Evolutionary conservation across 2,329 filamentous ascomycete genomes (phyloP).

Genomic region (Cladobotryum mycophilum): DNA sequence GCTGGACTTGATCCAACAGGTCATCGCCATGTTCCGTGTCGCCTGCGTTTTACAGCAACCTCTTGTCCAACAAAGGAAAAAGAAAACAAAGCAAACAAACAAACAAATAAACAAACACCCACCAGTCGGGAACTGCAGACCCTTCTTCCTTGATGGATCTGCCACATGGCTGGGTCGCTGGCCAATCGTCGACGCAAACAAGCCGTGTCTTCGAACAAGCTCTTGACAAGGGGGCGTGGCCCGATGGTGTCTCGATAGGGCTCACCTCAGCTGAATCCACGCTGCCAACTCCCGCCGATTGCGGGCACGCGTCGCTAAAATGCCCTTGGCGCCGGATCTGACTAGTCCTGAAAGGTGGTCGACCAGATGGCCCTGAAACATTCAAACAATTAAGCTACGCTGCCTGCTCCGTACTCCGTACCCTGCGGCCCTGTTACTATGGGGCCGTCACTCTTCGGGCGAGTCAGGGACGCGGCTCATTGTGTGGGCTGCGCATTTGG

Average conservation of each 20-base stretch:
- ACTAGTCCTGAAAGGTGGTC: constrained; percentile 2
- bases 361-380: constrained; percentile 11
- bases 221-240: constrained; percentile 17
- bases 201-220: constrained; percentile 24
- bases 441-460: neutral
- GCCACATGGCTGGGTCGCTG: constrained; percentile 6
- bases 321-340: constrained; percentile 4
- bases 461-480: constrained; percentile 10
- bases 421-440: neutral
- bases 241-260: constrained; percentile 21
- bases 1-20: too few species aligned
- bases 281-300: constrained; percentile 11
- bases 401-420: neutral
- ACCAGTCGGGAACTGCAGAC: too few species aligned
- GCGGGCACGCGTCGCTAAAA: constrained; percentile 5
- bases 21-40: too few species aligned
- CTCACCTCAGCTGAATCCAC: constrained; percentile 33
- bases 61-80: too few species aligned
- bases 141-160: neutral
- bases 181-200: constrained; percentile 21
- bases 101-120: too few species aligned
- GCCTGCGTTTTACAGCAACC: too few species aligned
- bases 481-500: constrained; percentile 6
- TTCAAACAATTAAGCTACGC: constrained; percentile 8
- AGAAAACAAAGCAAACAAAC: too few species aligned